Conservation (phyloP, 495 filamentous ascomycete species). For the Penicillium dipodomyicola region DNA sequence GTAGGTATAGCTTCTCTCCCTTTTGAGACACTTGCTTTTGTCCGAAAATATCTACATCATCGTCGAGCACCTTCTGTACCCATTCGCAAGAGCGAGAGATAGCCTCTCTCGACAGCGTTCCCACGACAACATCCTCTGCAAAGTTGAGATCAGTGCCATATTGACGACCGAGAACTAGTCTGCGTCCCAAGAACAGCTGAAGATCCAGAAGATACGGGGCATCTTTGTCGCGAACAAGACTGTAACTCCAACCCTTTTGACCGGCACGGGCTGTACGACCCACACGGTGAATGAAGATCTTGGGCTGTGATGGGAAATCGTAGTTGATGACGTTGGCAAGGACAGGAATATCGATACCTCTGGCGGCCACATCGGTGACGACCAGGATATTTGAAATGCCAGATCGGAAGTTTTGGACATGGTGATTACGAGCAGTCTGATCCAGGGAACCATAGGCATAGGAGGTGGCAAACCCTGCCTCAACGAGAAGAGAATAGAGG, state of each 20-base stretch:
- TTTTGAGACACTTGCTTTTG: constrained; percentile 74
- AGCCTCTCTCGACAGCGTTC: constrained; percentile 63
- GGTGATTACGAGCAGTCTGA: constrained; percentile 84
- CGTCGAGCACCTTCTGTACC: constrained; percentile 70
- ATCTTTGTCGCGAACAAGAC: constrained; percentile 79
- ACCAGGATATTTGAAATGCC: constrained; percentile 87
- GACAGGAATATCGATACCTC: constrained; percentile 96
- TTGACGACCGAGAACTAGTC: constrained; percentile 64
- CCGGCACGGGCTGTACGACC: constrained; percentile 94
- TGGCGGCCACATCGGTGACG: constrained; percentile 95
- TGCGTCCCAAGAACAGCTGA: constrained; percentile 88
- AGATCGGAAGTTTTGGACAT: constrained; percentile 81
- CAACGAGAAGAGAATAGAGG: constrained; percentile 65
- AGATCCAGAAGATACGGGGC: constrained; percentile 88
- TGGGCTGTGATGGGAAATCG: constrained; percentile 94
- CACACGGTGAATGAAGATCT: constrained; percentile 94
- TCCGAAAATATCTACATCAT: constrained; percentile 67
- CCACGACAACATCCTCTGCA: constrained; percentile 76
- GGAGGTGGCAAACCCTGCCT: constrained; percentile 81
- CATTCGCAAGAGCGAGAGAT: constrained; percentile 74
- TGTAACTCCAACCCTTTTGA: constrained; percentile 90
- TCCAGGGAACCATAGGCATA: constrained; percentile 92
- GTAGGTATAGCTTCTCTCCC: constrained; percentile 88
- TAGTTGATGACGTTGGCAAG: constrained; percentile 99
- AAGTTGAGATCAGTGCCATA: constrained; percentile 59